Percentiles rank a stretch among this genome's conserved stretches.
These are phyloP conservation scores for Tylopilus felleus DNA, from an alignment of 768 basidiomycete genomes.

Conservation along the genomic window DNA sequence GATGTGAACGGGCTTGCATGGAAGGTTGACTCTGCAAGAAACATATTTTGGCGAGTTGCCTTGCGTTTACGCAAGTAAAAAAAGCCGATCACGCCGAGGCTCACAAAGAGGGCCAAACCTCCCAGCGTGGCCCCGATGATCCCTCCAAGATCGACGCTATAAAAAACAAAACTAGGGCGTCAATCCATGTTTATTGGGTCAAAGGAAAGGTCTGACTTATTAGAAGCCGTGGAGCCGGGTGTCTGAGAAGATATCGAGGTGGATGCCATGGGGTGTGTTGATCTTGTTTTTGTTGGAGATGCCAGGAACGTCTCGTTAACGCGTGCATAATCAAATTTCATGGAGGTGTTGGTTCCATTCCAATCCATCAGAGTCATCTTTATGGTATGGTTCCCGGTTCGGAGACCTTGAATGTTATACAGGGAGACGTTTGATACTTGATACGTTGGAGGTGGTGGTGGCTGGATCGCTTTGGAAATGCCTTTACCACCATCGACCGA, in stretches of 20 bases:
- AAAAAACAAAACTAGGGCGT: neutral
- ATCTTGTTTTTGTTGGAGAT: neutral
- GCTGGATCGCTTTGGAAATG: neutral
- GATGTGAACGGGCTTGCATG: constrained; percentile 7
- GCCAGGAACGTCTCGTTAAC: constrained; percentile 22
- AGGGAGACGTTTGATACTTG: constrained; percentile 22
- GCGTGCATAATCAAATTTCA: constrained; percentile 28
- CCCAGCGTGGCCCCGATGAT: constrained; percentile 17
- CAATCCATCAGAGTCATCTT: constrained; percentile 23
- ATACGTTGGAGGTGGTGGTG: constrained; percentile 13
- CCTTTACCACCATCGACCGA: constrained; percentile 13
- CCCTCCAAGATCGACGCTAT: constrained; percentile 12
- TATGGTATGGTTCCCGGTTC: constrained; percentile 16
- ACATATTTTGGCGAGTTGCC: neutral
- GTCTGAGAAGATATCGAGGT: neutral
- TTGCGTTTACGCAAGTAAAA: constrained; percentile 10
- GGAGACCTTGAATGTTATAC: constrained; percentile 16
- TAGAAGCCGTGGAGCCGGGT: neutral
- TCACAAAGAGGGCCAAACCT: constrained; percentile 1
- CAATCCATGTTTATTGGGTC: neutral
- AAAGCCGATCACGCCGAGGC: neutral
- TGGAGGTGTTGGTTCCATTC: constrained; percentile 11
- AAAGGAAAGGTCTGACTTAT: constrained; percentile 8
- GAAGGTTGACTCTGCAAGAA: neutral
- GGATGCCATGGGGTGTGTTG: neutral